Conservation (phyloP, 202 grass and related monocot genomes). For the Zoysia matrella region DNA sequence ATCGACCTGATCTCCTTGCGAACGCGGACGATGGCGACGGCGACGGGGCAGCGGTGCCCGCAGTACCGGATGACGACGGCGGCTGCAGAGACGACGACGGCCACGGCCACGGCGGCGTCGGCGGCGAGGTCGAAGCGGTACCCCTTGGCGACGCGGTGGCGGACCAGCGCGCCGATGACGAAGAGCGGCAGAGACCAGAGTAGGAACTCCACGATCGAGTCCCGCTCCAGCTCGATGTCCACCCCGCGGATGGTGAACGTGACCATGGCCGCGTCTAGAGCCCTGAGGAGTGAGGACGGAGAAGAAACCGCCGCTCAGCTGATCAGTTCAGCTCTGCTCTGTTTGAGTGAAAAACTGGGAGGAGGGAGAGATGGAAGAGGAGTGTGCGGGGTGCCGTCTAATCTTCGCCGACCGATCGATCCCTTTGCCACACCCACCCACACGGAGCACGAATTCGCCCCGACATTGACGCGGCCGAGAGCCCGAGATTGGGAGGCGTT, state of each 20-base stretch:
- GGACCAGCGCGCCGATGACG: constrained; percentile 3
- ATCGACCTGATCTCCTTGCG: neutral
- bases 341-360: neutral
- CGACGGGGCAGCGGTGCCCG: neutral
- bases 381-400: neutral
- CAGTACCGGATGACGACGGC: neutral
- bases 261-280: neutral
- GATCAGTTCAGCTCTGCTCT: neutral
- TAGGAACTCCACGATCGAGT: neutral
- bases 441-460: constrained; percentile 23
- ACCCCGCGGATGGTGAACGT: neutral
- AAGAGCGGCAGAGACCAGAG: constrained; percentile 30
- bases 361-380: neutral
- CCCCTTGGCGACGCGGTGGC: neutral
- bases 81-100: neutral
- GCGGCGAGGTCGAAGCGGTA: constrained; percentile 22
- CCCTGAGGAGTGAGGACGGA: neutral
- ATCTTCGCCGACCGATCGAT: neutral
- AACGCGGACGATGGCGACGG: neutral
- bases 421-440: neutral
- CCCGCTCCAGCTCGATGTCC: constrained; percentile 11
- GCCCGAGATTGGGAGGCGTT: neutral
- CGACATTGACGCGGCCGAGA: constrained; percentile 5
- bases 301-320: neutral
- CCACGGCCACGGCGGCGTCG: neutral